Evolutionary conservation across 768 basidiomycete genomes (phyloP).

Genomic region (Leucosporidium yakuticum): DNA sequence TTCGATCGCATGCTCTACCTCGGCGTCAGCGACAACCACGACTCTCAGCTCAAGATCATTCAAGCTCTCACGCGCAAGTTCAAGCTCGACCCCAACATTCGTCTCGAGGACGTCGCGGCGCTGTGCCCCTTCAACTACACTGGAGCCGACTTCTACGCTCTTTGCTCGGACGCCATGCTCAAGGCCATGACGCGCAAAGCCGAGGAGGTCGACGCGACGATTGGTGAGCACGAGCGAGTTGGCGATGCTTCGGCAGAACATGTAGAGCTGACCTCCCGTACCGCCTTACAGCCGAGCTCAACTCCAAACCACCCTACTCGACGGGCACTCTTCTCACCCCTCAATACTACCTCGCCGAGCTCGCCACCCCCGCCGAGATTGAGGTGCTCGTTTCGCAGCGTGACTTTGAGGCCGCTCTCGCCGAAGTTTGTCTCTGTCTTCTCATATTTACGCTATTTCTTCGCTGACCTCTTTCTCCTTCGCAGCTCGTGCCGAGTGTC

Average conservation of each 20-base stretch:
- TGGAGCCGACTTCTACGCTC: conserved; percentile 95
- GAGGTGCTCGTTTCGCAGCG: conserved; percentile 64
- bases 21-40: conserved; percentile 79
- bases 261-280: neutral
- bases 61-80: conserved; percentile 90
- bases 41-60: conserved; percentile 76
- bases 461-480: neutral
- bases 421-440: conserved; percentile 46
- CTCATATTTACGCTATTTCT: neutral
- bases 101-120: conserved; percentile 60
- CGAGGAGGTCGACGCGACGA: conserved; percentile 64
- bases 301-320: conserved; percentile 46
- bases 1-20: conserved; percentile 97
- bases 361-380: conserved; percentile 64
- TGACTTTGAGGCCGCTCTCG: conserved; percentile 72
- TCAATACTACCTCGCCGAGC: conserved; percentile 81
- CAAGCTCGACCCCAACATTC: conserved; percentile 62
- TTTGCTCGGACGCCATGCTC: conserved; percentile 93
- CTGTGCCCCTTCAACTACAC: conserved; percentile 88
- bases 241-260: neutral
- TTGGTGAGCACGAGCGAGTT: conserved; percentile 52
- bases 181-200: conserved; percentile 90
- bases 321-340: conserved; percentile 58
- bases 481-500: conserved; percentile 68
- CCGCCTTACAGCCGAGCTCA: conserved; percentile 43